phyloP scores from a whole-genome alignment of 208 protist species.

The Leishmania lainsoni region DNA sequence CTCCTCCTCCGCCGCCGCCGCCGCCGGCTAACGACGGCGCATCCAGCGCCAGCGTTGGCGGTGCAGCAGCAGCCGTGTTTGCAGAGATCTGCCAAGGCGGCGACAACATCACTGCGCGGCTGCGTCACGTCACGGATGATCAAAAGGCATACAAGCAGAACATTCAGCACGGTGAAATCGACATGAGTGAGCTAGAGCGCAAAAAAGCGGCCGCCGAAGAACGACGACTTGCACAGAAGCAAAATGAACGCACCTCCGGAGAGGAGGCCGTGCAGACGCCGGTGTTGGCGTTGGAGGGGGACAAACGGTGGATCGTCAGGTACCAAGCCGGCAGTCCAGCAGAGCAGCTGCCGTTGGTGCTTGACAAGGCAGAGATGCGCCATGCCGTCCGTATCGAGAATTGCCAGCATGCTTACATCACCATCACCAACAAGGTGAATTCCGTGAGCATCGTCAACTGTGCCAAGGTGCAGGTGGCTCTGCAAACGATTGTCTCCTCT shows the following conservation, averaged over 20 bases:
- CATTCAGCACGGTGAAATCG: constrained; percentile 63
- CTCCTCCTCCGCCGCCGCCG: constrained; percentile 24
- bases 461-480: constrained; percentile 68
- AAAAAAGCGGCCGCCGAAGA: constrained; percentile 64
- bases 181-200: constrained; percentile 61
- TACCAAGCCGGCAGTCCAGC: constrained; percentile 49
- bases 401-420: constrained; percentile 66
- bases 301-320: constrained; percentile 74
- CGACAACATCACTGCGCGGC: constrained; percentile 65
- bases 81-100: constrained; percentile 69
- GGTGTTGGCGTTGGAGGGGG: constrained; percentile 56
- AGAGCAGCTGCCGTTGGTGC: constrained; percentile 42
- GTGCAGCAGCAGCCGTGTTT: constrained; percentile 62
- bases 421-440: constrained; percentile 81
- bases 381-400: constrained; percentile 78
- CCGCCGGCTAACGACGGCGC: constrained; percentile 6
- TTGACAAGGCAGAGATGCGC: constrained; percentile 69
- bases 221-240: constrained; percentile 24
- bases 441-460: constrained; percentile 76
- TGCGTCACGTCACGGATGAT: constrained; percentile 76
- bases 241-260: constrained; percentile 2
- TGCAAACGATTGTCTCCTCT: constrained; percentile 66
- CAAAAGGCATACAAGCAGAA: constrained; percentile 83
- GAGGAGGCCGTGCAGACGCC: constrained; percentile 18
- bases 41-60: constrained; percentile 33